Evolutionary conservation across 164 flowering plant genomes (phyloP).

Genomic region (Macadamia integrifolia): DNA sequence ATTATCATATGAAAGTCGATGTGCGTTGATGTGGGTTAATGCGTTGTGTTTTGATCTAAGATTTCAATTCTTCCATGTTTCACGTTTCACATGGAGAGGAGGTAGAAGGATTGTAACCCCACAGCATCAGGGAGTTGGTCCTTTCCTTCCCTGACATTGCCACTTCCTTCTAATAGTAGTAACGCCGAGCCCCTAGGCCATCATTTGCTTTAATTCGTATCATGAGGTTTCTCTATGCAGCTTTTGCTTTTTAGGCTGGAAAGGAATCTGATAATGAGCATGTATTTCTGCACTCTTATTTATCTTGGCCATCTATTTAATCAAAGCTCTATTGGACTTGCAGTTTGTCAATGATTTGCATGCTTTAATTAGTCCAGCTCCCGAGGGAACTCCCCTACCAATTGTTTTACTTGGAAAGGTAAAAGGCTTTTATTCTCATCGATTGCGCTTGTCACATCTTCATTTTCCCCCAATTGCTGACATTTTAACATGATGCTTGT

Average conservation of each 20-base stretch:
- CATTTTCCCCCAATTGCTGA: neutral
- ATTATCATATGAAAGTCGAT: too few relatives aligned
- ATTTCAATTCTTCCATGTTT: too few relatives aligned
- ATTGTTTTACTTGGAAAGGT: conserved; percentile 91
- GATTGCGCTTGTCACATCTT: neutral
- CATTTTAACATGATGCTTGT: conserved; percentile 10
- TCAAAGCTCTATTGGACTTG: conserved; percentile 15
- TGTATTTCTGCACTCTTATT: neutral
- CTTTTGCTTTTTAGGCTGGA: neutral
- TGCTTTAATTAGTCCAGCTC: conserved; percentile 82
- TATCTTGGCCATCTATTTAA: neutral
- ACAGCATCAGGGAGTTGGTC: too few relatives aligned
- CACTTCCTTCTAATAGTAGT: too few relatives aligned
- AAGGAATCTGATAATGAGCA: neutral
- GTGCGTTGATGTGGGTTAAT: too few relatives aligned
- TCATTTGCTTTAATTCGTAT: neutral
- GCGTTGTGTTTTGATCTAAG: too few relatives aligned
- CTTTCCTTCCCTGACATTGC: too few relatives aligned
- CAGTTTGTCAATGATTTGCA: conserved; percentile 98
- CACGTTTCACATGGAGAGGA: too few relatives aligned
- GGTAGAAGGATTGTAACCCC: too few relatives aligned
- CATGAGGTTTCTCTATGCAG: neutral
- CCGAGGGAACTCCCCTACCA: conserved; percentile 93
- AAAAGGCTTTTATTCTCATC: conserved; percentile 2
- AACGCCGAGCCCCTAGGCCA: neutral